Percentiles rank a stretch among this genome's conserved stretches.
phyloP scores from a whole-genome alignment of 225 moss, liverwort and hornwort genomes.

The Pseudoscleropodium purum region DNA sequence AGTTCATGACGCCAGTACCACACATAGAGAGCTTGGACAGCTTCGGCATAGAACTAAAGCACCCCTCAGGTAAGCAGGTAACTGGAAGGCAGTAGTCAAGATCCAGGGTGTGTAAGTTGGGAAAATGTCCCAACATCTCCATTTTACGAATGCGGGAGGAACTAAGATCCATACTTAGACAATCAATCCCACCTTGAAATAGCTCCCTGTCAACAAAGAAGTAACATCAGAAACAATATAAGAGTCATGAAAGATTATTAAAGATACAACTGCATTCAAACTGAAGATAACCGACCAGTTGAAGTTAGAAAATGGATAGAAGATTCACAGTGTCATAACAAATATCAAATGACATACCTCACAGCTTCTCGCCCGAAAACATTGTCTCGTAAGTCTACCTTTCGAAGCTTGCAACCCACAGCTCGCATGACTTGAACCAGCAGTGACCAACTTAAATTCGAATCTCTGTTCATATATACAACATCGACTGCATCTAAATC shows the following conservation, averaged over 20 bases:
- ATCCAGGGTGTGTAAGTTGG: slow-evolving; percentile 49
- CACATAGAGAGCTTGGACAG: slow-evolving; percentile 72
- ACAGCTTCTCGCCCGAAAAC: slow-evolving; percentile 47
- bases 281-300: not conserved
- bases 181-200: slow-evolving; percentile 52
- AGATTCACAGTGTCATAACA: not conserved
- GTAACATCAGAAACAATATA: not conserved
- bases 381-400: slow-evolving; percentile 50
- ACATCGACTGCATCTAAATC: slow-evolving; percentile 56
- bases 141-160: slow-evolving; percentile 58
- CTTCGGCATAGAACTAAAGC: slow-evolving; percentile 66
- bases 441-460: slow-evolving; percentile 45
- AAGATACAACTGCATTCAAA: not conserved
- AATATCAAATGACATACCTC: slow-evolving; percentile 24
- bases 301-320: not conserved
- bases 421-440: slow-evolving; percentile 59
- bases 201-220: slow-evolving; percentile 41
- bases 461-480: slow-evolving; percentile 18
- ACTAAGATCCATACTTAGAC: slow-evolving; percentile 56
- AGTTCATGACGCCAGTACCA: slow-evolving; percentile 48
- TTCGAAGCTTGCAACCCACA: slow-evolving; percentile 61
- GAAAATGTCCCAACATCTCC: slow-evolving; percentile 65
- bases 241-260: not conserved
- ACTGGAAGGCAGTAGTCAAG: slow-evolving; percentile 57
- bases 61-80: slow-evolving; percentile 61